These are phyloP conservation scores for Mayamaea pseudoterrestris DNA, from an alignment of 108 stramenopile genomes.

Conservation along the genomic window DNA sequence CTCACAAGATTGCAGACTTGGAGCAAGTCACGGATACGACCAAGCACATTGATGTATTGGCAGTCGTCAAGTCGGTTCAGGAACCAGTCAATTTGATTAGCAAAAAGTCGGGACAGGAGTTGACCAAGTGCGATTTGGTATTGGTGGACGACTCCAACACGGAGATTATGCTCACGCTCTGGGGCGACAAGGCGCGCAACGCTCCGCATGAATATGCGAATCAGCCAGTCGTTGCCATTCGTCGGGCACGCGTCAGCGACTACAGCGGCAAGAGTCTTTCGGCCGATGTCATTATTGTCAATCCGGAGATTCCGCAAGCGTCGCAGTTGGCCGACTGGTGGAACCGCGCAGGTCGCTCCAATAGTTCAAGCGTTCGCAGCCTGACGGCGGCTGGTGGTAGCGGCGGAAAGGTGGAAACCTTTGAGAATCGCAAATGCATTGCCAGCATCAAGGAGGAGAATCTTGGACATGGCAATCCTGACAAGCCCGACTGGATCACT, in stretches of 20 bases:
- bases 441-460: conserved; percentile 69
- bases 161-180: conserved; percentile 80
- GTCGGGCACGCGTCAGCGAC: conserved; percentile 77
- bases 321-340: conserved; percentile 55
- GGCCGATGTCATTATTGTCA: conserved; percentile 32
- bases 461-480: conserved; percentile 57
- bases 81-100: conserved; percentile 50
- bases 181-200: conserved; percentile 46
- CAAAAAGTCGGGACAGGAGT: conserved; percentile 76
- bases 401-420: conserved; percentile 31
- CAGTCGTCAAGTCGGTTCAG: conserved; percentile 62
- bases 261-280: conserved; percentile 73
- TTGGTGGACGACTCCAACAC: conserved; percentile 84
- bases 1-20: conserved; percentile 50
- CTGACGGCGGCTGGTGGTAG: conserved; percentile 50
- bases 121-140: conserved; percentile 82
- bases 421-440: conserved; percentile 67
- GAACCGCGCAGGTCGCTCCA: conserved; percentile 31
- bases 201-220: conserved; percentile 36
- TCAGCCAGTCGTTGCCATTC: conserved; percentile 76
- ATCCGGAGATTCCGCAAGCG: conserved; percentile 43
- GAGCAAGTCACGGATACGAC: conserved; percentile 46
- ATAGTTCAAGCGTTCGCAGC: conserved; percentile 35
- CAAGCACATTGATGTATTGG: conserved; percentile 73
- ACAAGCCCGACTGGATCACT: conserved; percentile 84